Evolutionary conservation across 345 rosid genomes (phyloP), one percentile per base, ranked within the genome.

Genomic region (Lepidium africanum): DNA sequence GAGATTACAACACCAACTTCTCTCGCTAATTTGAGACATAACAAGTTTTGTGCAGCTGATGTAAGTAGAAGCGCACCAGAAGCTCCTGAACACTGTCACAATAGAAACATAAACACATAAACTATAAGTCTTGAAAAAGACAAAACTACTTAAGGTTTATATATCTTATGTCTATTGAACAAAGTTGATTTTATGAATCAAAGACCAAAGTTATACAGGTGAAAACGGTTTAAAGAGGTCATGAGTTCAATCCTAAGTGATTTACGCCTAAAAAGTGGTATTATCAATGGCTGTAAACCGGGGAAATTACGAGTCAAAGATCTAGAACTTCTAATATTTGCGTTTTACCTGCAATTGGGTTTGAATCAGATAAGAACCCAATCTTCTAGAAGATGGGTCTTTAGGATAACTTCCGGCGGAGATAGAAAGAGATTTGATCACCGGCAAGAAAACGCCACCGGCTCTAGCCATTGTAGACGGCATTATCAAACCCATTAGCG

Each of bases 391-490:
- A 50, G 95, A 83, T 0, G 85, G 32, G 19, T 94, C 91, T 11
- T 84, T 82, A 0, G 99, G 92, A 67, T 39, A 63, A 47, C 97
- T 94, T 15, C 95, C 96, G 0, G 92, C 91, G 1, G 97, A 87
- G 50, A 91, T 65, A 13, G 97, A 83, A 69, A 94, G 45, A 0
- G 96, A 89, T 67, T 91, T 87, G 13, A 94, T 94, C 16, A 94
- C 90, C 1, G 99, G 97, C 83, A 91, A 76, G 78, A 94, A 94
- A 61, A 94, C 85, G 0, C 99, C 95, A 19, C 96, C 97, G 5
- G 96, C 99, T 71, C 97, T 84, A 12, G 99, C 97, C 41, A 92
- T 94, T 5, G 99, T 89, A 54, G 96, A 87, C 0, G 96, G 99
- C 99, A 94, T 94, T 0, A 95, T 95, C 10, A 95, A 86, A 0